Conservation (phyloP, 2,329 filamentous ascomycete genomes). For the Cercospora beticola region DNA sequence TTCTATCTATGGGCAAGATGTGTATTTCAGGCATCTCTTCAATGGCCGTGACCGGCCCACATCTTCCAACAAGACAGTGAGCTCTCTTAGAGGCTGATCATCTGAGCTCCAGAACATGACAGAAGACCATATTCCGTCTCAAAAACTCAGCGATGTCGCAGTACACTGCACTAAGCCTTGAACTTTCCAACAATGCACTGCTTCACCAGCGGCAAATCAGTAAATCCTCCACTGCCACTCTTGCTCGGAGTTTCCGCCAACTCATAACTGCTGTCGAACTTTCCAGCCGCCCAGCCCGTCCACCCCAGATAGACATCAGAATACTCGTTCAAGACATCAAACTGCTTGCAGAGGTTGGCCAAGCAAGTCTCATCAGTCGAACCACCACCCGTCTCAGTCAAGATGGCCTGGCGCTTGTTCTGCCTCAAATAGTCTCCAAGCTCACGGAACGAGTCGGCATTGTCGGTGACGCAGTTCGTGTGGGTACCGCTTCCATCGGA, state of each 20-base stretch:
- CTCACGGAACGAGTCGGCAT: constrained; percentile 38
- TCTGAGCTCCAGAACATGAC: background rate
- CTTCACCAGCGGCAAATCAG: constrained; percentile 32
- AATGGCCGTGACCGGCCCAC: no score
- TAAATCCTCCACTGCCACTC: constrained; percentile 25
- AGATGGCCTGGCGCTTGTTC: constrained; percentile 42
- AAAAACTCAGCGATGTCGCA: background rate
- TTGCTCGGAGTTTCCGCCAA: constrained; percentile 33
- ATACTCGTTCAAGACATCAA: constrained; percentile 34
- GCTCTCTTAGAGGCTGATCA: background rate
- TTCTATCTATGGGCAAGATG: background rate
- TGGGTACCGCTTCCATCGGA: constrained; percentile 42
- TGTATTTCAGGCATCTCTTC: background rate
- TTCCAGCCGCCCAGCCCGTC: constrained; percentile 38
- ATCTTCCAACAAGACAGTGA: background rate
- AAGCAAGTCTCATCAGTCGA: constrained; percentile 38
- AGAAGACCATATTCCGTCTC: background rate
- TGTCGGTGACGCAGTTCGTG: constrained; percentile 37
- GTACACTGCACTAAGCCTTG: constrained; percentile 6
- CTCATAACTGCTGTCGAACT: constrained; percentile 33
- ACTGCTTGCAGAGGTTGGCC: constrained; percentile 38
- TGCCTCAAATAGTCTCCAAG: constrained; percentile 41
- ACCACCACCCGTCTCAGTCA: constrained; percentile 46
- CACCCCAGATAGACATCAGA: constrained; percentile 38
- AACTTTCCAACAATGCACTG: constrained; percentile 36